Base-by-base conservation (phyloP, 768 basidiomycete species). In the Suillus hirtellus region DNA sequence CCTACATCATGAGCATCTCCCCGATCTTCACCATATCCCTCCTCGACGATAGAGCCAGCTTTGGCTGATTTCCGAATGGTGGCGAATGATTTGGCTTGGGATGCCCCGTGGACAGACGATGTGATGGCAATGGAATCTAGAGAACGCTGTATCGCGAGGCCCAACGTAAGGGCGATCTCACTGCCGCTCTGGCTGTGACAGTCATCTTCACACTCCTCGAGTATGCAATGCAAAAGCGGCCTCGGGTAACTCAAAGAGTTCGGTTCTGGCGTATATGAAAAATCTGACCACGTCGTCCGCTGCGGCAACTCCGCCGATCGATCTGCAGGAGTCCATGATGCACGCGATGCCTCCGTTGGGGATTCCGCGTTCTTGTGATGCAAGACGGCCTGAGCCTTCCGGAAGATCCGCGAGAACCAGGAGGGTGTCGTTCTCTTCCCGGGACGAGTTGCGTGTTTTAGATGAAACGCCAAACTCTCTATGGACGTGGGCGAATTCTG, bases 221-320 rank as follows among this genome's bases (percentile, higher is more conserved):
- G 75, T 67, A 75, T 74, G 24, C 72, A 65, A 27, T 60, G 44
- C 64, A 75, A 53, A 64, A 65, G 47, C 11, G 65, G 66, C 50
- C 69, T 74, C 27, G 69, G 49, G 15, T 64, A 38, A 37, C 27
- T 44, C 14, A 65, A 68, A 49, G 71, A 75, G 24, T 60, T 63
- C 46, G 61, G 58, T 38, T 61, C 65, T 43, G 61, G 60, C 8
- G 62, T 67, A 3, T 66, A 65, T 9, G 72, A 62, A 56, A 76
- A 75, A 59, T 70, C 67, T 54, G 73, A 75, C 73, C 73, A 73
- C 21, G 75, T 76, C 44, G 73, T 71, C 52, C 66, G 70, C 12
- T 65, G 66, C 21, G 14, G 59, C 12, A 56, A 31, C 27, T 10
- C 46, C 4, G 52, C 46, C 2, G 63, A 35, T 4, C 49, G 34